Percentiles rank a stretch among this genome's conserved stretches.
These are phyloP conservation scores for Boletus rubroflammeus DNA, from an alignment of 768 basidiomycete genomes.

Conservation along the genomic window DNA sequence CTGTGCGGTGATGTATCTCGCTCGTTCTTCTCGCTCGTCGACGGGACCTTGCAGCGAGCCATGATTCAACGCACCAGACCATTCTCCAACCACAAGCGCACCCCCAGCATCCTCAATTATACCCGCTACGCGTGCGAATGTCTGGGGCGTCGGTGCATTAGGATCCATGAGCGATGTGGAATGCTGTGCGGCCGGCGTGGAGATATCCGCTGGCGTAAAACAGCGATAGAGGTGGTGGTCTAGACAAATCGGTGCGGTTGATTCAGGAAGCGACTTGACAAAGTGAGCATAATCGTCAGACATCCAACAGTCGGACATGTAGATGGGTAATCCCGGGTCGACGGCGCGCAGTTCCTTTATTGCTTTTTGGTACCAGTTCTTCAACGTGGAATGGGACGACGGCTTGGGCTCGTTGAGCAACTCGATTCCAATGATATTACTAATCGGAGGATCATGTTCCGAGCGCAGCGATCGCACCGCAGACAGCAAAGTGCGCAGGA, in stretches of 20 bases:
- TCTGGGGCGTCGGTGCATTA: conserved; percentile 37
- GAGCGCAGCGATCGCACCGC: conserved; percentile 46
- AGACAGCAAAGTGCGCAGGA: conserved; percentile 44
- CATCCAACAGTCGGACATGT: conserved; percentile 76
- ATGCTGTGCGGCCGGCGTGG: conserved; percentile 53
- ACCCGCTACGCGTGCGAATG: conserved; percentile 37
- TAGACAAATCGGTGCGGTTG: conserved; percentile 48
- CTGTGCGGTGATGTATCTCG: conserved; percentile 59
- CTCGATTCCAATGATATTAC: conserved; percentile 53
- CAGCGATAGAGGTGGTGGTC: conserved; percentile 87
- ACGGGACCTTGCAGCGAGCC: conserved; percentile 49
- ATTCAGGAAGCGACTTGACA: conserved; percentile 34
- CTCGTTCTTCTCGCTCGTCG: conserved; percentile 40
- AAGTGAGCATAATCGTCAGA: conserved; percentile 60
- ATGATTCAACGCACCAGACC: conserved; percentile 73
- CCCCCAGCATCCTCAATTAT: conserved; percentile 41
- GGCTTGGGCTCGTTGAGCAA: conserved; percentile 61
- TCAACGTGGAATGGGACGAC: conserved; percentile 45
- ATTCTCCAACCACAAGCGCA: conserved; percentile 69
- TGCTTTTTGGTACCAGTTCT: conserved; percentile 60
- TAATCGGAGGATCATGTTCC: conserved; percentile 36
- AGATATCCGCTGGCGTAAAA: conserved; percentile 59
- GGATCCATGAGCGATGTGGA: conserved; percentile 43
- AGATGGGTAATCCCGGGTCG: conserved; percentile 59
- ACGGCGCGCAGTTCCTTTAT: conserved; percentile 50